Evolutionary conservation across 306 rosid species (phyloP), one percentile per base, ranked within the genome.

Genomic region (Vicia sativa): DNA sequence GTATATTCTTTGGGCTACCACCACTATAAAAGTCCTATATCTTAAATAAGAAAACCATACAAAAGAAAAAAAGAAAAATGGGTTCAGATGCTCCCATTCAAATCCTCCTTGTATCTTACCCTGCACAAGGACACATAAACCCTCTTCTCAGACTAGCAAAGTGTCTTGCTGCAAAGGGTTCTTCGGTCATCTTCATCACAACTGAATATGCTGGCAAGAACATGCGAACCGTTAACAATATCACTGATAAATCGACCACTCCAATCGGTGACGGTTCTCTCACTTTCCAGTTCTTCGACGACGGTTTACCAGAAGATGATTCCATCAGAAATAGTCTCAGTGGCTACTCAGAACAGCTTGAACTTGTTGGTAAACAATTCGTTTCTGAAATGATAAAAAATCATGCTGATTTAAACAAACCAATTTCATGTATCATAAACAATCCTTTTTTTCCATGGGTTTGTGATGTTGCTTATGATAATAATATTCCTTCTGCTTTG

Each of bases 91-190:
- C 83, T 42, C 72, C 43, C 0, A 25, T 74, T 5, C 84, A 81
- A 57, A 74, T 84, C 39, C 76, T 89, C 62, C 71, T 89, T 8
- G 76, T 89, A 9, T 87, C 89, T 0, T 87, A 71, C 67, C 86
- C 92, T 0, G 93, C 67, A 39, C 96, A 89, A 56, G 96, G 96
- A n/a, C 96, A 89, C 74, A 76, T 89, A 5, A 89, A 89, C 77
- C 93, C 93, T 26, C 63, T 86, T 1, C 86, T 89, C 0, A 70
- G 96, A 2, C 85, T 89, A 0, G 96, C 77, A 25, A 87, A 87
- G 70, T 81, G 69, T 12, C 79, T 89, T 0, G 93, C 96, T 13
- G 62, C 87, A n/a, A 87, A 80, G 75, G 96, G 96, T 8, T 58
- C 81, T 8, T 78, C 72, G 13, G 86, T 87, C 42, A 89, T 83